Evolutionary conservation across 2,329 filamentous ascomycete genomes (phyloP).

Genomic region (Fusarium protoensiforme): DNA sequence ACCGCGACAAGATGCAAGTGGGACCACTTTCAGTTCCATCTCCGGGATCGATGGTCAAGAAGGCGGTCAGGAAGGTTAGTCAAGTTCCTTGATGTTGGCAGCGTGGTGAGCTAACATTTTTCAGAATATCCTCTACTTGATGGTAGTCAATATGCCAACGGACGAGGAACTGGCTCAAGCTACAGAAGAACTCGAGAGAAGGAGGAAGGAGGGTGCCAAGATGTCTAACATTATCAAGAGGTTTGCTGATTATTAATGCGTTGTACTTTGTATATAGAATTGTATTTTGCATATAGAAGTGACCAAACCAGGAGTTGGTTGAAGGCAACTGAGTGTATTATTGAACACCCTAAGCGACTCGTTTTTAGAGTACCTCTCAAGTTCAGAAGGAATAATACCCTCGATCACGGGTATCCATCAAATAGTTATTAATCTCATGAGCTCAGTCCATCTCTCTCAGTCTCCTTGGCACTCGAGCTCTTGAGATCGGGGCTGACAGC

Average conservation of each 20-base stretch:
- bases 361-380: neutral
- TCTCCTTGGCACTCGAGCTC: neutral
- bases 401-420: neutral
- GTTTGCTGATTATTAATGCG: neutral
- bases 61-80: constrained; percentile 11
- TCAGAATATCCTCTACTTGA: constrained; percentile 30
- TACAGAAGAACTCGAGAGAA: constrained; percentile 9
- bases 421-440: neutral
- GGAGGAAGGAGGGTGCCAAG: neutral
- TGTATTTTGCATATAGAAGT: neutral
- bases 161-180: constrained; percentile 24
- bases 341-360: neutral
- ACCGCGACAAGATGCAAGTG: neutral
- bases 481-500: neutral
- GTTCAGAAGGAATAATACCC: accelerated
- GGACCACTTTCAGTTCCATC: neutral
- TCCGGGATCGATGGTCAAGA: neutral
- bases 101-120: neutral
- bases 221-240: constrained; percentile 6
- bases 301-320: neutral
- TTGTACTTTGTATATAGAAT: neutral
- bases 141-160: constrained; percentile 29
- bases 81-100: neutral
- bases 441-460: neutral
- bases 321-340: neutral